A percentile compares a stretch with the other conserved stretches of the same genome.
These are phyloP conservation scores for Fusarium graminum DNA, from an alignment of 2,329 filamentous ascomycete species.

Conservation along the genomic window DNA sequence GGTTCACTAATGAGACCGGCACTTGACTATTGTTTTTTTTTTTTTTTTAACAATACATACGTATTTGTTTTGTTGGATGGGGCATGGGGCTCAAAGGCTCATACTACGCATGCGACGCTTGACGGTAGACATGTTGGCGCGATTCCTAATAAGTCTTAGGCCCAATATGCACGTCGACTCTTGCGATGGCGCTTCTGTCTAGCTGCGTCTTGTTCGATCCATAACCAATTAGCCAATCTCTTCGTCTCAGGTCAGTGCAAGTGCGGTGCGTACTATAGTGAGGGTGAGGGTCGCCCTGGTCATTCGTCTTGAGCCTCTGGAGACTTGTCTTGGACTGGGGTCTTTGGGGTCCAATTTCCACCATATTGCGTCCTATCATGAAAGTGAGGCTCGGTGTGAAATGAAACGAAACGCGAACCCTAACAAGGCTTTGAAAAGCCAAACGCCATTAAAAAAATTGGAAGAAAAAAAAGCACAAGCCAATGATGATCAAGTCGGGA, in stretches of 20 bases:
- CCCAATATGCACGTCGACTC: constrained; percentile 41
- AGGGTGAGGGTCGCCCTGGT: constrained; percentile 37
- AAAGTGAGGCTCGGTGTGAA: constrained; percentile 24
- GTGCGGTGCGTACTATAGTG: constrained; percentile 15
- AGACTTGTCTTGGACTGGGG: constrained; percentile 2
- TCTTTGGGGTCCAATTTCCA: constrained; percentile 23
- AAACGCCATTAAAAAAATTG: constrained; percentile 11
- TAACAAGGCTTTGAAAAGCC: constrained; percentile 10
- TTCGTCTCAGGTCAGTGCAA: constrained; percentile 43
- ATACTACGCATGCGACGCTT: constrained; percentile 9
- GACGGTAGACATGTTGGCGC: constrained; percentile 19
- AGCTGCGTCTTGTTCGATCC: constrained; percentile 46
- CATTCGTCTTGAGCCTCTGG: constrained; percentile 27
- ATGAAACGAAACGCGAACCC: constrained; percentile 29
- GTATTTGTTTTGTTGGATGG: constrained; percentile 22
- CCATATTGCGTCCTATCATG: constrained; percentile 7
- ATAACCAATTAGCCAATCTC: constrained; percentile 47
- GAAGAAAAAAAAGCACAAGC: constrained; percentile 1
- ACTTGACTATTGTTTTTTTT: constrained; percentile 12
- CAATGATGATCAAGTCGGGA: constrained; percentile 25
- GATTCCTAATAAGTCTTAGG: constrained; percentile 38
- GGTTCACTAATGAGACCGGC: constrained; percentile 21
- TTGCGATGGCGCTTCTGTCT: constrained; percentile 44
- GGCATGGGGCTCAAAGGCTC: constrained; percentile 21
- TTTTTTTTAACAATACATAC: background rate